Conservation (phyloP, 83 land plant species). For the Thuja plicata region DNA sequence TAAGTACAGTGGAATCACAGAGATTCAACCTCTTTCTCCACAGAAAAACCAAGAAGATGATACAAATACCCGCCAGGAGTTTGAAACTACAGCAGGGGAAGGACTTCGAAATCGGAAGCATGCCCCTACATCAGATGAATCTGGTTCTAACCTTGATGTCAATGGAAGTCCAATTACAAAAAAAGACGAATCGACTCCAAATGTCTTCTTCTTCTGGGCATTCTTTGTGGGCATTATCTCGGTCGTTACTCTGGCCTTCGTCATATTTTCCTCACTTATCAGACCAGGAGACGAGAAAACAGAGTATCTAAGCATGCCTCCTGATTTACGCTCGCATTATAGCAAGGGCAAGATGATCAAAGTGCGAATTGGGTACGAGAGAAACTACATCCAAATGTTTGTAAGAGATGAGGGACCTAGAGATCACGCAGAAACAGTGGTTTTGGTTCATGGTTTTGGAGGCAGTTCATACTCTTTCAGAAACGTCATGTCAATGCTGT, state of each 20-base stretch:
- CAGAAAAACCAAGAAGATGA: not conserved
- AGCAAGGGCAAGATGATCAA: slow-evolving; percentile 51
- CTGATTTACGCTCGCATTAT: slow-evolving; percentile 51
- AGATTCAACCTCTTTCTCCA: slow-evolving; percentile 6
- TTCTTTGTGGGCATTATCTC: slow-evolving; percentile 53
- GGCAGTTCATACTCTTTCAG: slow-evolving; percentile 63
- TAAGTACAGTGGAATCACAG: not conserved
- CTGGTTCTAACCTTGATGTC: not conserved
- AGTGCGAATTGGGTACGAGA: slow-evolving; percentile 26
- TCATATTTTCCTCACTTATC: slow-evolving; percentile 22
- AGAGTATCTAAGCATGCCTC: slow-evolving; percentile 59
- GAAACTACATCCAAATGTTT: slow-evolving; percentile 47
- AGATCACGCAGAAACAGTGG: slow-evolving; percentile 31
- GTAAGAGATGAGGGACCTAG: slow-evolving; percentile 33
- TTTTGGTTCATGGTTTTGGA: slow-evolving; percentile 66
- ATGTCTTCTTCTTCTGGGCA: slow-evolving; percentile 56
- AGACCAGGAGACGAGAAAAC: slow-evolving; percentile 33
- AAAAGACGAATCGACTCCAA: not conserved
- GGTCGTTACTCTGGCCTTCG: slow-evolving; percentile 36
- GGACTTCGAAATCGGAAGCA: not conserved
- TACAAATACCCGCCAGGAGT: not conserved
- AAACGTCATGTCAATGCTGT: slow-evolving; percentile 27
- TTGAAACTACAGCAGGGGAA: not conserved
- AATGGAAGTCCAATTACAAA: not conserved
- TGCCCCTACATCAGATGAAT: not conserved